Evolutionary conservation across 768 basidiomycete species (phyloP), one percentile per base, ranked within the genome.

Genomic region (Pisolithus tinctorius): DNA sequence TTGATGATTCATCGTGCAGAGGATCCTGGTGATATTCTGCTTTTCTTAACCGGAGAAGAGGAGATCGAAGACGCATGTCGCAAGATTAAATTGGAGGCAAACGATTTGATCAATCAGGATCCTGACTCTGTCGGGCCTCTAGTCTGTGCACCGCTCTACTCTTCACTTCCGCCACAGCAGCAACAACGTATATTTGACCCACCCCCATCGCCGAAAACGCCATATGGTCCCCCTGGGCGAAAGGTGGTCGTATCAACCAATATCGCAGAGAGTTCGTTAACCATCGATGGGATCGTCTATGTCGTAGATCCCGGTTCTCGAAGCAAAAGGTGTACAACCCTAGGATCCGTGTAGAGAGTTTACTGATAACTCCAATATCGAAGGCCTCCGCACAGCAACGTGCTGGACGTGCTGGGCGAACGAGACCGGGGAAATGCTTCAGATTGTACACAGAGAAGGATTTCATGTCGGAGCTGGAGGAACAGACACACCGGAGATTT

Each of bases 271-370:
- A 98, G 96, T 2, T 95, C 93, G 2, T 71, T 98, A 41, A 99
- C 95, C 3, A 98, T 99, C 52, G 96, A 99, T 58, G 95, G 95
- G 20, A 97, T 99, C 60, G 94, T 99, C n/a, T 99, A 98, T 60
- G 95, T 97, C 51, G 93, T 97, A 43, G 95, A 97, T 63, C 92
- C 94, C 0, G 94, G 1, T 96, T 98, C 72, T 93, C 88, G 31
- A 95, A 99, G 70, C 95, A 97, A 70, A 97, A 95, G 64, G 87
- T 98, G 45, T 99, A 98, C 74, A 98, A 97, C 66, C 96, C 95
- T 0, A 81, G 95, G 29, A 96, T 97, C 53, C 84, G 95, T 44
- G 95, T 98, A 17, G 95, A 99, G 72, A 88, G 86, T 54, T 73
- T 99, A 49, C 72, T 97, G 16, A 93, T 98, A 41, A 86, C 87